Evolutionary conservation across 2,329 filamentous ascomycete genomes (phyloP).

Genomic region (Botrytis squamosa): DNA sequence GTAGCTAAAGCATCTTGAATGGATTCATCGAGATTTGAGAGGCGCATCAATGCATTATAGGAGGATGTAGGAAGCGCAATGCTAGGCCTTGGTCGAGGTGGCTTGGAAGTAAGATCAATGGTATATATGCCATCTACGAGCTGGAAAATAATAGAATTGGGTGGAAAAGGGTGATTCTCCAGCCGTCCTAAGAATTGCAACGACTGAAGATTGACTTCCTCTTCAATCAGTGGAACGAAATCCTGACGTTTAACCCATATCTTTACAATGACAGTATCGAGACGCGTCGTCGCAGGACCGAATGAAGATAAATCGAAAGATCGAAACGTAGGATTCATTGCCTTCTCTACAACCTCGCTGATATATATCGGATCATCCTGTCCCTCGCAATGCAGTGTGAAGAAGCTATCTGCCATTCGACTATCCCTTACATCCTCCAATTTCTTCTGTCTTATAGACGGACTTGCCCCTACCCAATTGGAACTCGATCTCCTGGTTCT

Average conservation of each 20-base stretch:
- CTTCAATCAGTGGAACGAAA: constrained; percentile 67
- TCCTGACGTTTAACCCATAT: constrained; percentile 67
- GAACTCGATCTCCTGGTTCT: constrained; percentile 57
- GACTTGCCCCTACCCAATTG: constrained; percentile 61
- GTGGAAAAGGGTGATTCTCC: constrained; percentile 67
- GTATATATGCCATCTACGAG: constrained; percentile 85
- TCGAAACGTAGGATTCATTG: constrained; percentile 90
- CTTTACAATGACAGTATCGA: constrained; percentile 63
- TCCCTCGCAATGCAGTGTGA: constrained; percentile 71
- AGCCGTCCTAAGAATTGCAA: constrained; percentile 79
- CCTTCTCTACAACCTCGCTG: constrained; percentile 74
- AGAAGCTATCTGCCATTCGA: constrained; percentile 83
- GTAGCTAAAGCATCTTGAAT: constrained; percentile 86
- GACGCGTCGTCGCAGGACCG: constrained; percentile 63
- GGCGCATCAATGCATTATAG: constrained; percentile 82
- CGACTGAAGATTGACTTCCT: constrained; percentile 65
- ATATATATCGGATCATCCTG: constrained; percentile 78
- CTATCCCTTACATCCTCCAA: constrained; percentile 70
- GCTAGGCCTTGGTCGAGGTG: constrained; percentile 50
- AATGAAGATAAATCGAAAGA: constrained; percentile 73
- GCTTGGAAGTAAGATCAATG: constrained; percentile 58
- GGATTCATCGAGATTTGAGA: constrained; percentile 85
- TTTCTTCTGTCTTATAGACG: constrained; percentile 65
- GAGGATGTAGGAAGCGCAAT: constrained; percentile 65
- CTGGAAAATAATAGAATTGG: constrained; percentile 82